Evolutionary conservation across 2,329 filamentous ascomycete species (phyloP), one percentile per base, ranked within the genome.

Genomic region (Huntiella omanensis): DNA sequence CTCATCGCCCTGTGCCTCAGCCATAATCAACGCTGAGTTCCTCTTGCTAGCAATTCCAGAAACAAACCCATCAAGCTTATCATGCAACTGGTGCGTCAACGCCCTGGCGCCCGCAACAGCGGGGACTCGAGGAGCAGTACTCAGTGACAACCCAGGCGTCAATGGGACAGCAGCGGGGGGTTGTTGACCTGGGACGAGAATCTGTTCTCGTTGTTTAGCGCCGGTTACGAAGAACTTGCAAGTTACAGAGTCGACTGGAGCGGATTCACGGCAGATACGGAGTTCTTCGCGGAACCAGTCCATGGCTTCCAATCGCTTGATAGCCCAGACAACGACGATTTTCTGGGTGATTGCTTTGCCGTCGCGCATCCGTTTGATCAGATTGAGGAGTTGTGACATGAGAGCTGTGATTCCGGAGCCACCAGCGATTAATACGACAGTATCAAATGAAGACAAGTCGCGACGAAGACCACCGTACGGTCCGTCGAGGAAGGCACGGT

Each of bases 251-350:
- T 91, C 84, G 0, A 83, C 82, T 1, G 88, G 88, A 7, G 88
- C 87, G 43, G 77, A 80, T 60, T 95, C 84, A 55, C 85, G 75
- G 62, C 88, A 94, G 55, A 95, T 93, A 41, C 86, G 75, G 49
- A 95, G 69, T 60, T 95, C 88, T 62, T 95, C 87, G 53, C 84
- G 83, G 69, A 95, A 96, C 88, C 88, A 96, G 58, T 95, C 85
- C 77, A 96, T 85, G 1, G 85, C 84, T 60, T 95, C 88, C 11
- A 91, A 77, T 47, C 83, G 76, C 62, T 91, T 93, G 53, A 95
- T 67, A 4, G 87, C 78, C 88, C 88, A 96, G n/a, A 96, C 75
- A 1, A 96, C 83, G 12, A 91, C 80, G 4, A 96, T 80, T 52
- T 80, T 83, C 59, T 82, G 84, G 2, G 87, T 95, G 39, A 94